A percentile compares a stretch with the other conserved stretches of the same genome.
These are phyloP conservation scores for Rhododendron mucronatum DNA, from an alignment of 148 eudicot genomes.

Conservation along the genomic window DNA sequence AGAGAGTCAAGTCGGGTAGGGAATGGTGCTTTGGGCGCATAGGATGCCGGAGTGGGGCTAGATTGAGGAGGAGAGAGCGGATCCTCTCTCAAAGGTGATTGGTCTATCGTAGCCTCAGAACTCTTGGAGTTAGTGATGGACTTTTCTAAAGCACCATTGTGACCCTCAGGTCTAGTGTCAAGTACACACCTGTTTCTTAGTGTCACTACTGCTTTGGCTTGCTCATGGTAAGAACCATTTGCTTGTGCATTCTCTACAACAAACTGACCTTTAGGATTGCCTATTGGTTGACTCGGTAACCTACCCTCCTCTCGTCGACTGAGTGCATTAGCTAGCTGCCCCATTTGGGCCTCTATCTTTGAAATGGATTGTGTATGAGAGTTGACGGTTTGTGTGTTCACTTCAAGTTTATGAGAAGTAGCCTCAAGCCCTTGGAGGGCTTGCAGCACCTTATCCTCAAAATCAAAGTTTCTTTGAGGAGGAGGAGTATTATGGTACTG, in stretches of 20 bases:
- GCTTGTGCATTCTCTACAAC: too few relatives aligned
- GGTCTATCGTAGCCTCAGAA: not conserved
- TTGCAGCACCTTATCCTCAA: not conserved
- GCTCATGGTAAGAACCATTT: not conserved
- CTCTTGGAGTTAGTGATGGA: not conserved
- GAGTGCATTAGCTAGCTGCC: not conserved
- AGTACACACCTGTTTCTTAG: not conserved
- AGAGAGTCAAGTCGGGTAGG: not conserved
- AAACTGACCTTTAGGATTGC: too few relatives aligned
- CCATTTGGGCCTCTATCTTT: not conserved
- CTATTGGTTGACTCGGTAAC: not conserved
- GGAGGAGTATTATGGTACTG: not conserved
- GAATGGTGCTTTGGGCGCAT: not conserved
- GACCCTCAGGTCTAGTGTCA: not conserved
- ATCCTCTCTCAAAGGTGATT: not conserved
- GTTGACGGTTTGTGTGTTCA: not conserved
- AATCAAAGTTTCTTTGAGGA: not conserved
- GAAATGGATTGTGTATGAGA: not conserved
- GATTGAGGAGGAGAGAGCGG: not conserved
- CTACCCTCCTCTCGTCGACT: not conserved
- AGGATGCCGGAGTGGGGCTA: not conserved
- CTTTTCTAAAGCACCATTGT: not conserved
- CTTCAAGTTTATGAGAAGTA: not conserved
- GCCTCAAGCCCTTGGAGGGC: not conserved
- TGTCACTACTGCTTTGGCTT: not conserved